phyloP scores from a whole-genome alignment of 768 basidiomycete genomes.

The Rhodotorula paludigena region DNA sequence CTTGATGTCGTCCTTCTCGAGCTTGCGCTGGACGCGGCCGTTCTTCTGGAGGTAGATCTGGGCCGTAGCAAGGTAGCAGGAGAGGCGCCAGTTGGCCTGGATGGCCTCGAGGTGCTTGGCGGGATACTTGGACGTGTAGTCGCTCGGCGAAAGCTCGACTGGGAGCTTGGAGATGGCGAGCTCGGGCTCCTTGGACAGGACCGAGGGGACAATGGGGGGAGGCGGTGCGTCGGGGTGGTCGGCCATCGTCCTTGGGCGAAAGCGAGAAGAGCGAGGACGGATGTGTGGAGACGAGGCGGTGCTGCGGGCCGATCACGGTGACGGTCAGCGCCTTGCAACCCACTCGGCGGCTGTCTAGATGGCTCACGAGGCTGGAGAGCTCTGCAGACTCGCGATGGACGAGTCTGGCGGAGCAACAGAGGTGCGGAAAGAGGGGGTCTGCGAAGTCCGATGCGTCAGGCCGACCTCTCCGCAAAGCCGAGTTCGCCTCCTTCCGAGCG shows the following conservation, averaged over 20 bases:
- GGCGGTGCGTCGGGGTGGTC: conserved; percentile 24
- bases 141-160: conserved; percentile 8
- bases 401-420: too few species aligned
- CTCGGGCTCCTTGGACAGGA: conserved; percentile 2
- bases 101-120: conserved; percentile 19
- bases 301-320: too few species aligned
- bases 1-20: conserved; percentile 67
- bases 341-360: too few species aligned
- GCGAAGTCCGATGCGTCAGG: too few species aligned
- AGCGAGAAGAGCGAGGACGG: too few species aligned
- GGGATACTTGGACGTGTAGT: conserved; percentile 5
- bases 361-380: too few species aligned
- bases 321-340: too few species aligned
- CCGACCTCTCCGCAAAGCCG: too few species aligned
- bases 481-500: too few species aligned
- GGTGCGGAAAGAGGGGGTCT: too few species aligned
- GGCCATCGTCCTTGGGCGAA: background rate
- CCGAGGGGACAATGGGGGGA: conserved; percentile 22
- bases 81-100: conserved; percentile 22
- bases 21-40: conserved; percentile 59
- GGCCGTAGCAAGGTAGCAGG: conserved; percentile 44
- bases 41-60: conserved; percentile 81
- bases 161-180: conserved; percentile 12
- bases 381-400: too few species aligned
- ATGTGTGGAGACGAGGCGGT: background rate